These are phyloP conservation scores for Russula emetica DNA, from an alignment of 768 basidiomycete species.

Conservation along the genomic window DNA sequence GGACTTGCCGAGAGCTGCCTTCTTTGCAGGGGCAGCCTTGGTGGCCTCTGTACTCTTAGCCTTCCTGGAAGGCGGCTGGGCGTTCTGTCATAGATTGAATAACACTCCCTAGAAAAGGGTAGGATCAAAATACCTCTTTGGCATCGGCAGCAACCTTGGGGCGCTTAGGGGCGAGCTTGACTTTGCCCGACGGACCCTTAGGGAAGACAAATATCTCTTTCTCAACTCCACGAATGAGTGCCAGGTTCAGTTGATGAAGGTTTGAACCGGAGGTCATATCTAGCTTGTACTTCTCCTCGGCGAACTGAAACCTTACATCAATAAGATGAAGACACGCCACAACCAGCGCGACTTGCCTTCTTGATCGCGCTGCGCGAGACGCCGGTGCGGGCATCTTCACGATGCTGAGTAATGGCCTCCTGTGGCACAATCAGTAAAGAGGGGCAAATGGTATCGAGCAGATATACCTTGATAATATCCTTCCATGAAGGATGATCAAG, in stretches of 20 bases:
- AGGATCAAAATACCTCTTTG: conserved; percentile 52
- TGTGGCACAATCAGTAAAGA: conserved; percentile 31
- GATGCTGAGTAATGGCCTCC: conserved; percentile 69
- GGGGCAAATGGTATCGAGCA: background rate
- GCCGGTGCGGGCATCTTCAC: conserved; percentile 62
- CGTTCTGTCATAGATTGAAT: conserved; percentile 33
- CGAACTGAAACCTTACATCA: conserved; percentile 38
- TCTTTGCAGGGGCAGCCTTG: conserved; percentile 37
- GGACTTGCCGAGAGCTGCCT: conserved; percentile 34
- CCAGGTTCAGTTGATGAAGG: conserved; percentile 47
- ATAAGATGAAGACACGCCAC: background rate
- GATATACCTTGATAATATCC: conserved; percentile 38
- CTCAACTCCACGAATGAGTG: conserved; percentile 51
- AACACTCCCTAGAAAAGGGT: background rate
- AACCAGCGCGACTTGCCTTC: conserved; percentile 34
- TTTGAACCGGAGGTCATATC: conserved; percentile 43
- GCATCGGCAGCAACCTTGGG: conserved; percentile 39
- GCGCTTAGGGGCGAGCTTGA: conserved; percentile 63
- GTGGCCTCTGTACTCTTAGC: conserved; percentile 30
- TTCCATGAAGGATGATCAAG: conserved; percentile 37
- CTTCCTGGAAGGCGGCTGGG: conserved; percentile 35
- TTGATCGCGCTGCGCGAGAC: conserved; percentile 78
- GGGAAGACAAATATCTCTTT: conserved; percentile 53
- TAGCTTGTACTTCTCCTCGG: conserved; percentile 53
- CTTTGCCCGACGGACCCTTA: conserved; percentile 66